phyloP scores from a whole-genome alignment of 441 rosid species.

The Mallotus repandus region DNA sequence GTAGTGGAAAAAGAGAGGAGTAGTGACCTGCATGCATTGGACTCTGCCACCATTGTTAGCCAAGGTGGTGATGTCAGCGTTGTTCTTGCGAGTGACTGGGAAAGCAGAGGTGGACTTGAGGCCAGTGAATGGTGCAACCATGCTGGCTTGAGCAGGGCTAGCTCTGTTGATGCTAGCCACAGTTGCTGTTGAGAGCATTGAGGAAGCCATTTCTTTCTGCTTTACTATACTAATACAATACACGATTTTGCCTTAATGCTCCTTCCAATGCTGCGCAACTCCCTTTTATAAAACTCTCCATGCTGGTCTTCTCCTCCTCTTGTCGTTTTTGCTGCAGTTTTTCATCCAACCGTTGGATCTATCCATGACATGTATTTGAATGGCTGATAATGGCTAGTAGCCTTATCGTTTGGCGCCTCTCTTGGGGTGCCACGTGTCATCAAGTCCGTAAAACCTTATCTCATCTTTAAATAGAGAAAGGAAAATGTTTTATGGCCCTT shows the following conservation, averaged over 20 bases:
- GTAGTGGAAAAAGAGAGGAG: not conserved
- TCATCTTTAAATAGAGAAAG: not conserved
- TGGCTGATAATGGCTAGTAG: not conserved
- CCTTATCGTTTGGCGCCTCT: slow-evolving; percentile 15
- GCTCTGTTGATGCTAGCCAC: slow-evolving; percentile 17
- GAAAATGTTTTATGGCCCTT: slow-evolving; percentile 13
- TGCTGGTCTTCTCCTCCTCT: not conserved
- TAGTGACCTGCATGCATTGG: slow-evolving; percentile 20
- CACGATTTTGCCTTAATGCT: not conserved
- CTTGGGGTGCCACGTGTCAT: not conserved
- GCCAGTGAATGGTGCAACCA: slow-evolving; percentile 29
- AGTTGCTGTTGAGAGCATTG: slow-evolving; percentile 25
- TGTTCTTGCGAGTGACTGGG: slow-evolving; percentile 9
- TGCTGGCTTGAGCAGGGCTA: slow-evolving; percentile 29
- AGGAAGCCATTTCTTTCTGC: slow-evolving; percentile 29
- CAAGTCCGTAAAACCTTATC: not conserved
- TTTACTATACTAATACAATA: not conserved
- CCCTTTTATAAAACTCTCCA: not conserved
- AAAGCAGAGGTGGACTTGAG: slow-evolving; percentile 23
- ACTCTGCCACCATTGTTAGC: slow-evolving; percentile 24
- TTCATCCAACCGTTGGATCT: slow-evolving; percentile 14
- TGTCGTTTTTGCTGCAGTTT: not conserved
- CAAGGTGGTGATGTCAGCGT: slow-evolving; percentile 16
- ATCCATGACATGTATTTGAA: not conserved
- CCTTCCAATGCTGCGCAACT: not conserved